Evolutionary conservation across 2,329 filamentous ascomycete genomes (phyloP).

Genomic region (Talaromyces verruculosus): DNA sequence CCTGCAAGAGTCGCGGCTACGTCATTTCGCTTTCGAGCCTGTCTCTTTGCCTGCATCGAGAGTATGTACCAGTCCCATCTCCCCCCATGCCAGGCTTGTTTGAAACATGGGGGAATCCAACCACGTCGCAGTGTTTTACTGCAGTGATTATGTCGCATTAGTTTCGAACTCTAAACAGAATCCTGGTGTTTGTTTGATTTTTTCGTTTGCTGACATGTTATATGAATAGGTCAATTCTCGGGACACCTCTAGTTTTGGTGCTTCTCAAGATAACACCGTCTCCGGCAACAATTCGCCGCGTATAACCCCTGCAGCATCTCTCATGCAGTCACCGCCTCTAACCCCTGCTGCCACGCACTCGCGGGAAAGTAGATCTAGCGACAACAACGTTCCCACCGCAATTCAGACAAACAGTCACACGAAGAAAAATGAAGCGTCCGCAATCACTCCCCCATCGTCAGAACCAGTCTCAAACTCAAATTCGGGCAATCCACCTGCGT

Average conservation of each 20-base stretch:
- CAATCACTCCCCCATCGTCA: constrained; percentile 57
- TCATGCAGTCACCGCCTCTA: constrained; percentile 82
- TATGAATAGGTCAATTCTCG: constrained; percentile 43
- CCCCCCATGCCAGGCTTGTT: neutral
- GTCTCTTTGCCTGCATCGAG: constrained; percentile 71
- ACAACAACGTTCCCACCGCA: constrained; percentile 34
- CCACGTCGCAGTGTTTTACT: neutral
- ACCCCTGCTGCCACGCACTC: constrained; percentile 77
- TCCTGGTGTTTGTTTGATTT: neutral
- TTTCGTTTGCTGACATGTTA: constrained; percentile 1
- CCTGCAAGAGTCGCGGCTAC: constrained; percentile 79
- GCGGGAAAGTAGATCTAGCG: constrained; percentile 49
- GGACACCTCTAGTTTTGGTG: constrained; percentile 61
- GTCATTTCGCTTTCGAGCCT: constrained; percentile 85
- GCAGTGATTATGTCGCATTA: neutral
- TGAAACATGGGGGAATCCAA: neutral
- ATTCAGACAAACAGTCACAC: constrained; percentile 33
- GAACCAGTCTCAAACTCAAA: constrained; percentile 48
- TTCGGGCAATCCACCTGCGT: constrained; percentile 32
- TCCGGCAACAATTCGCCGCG: constrained; percentile 65
- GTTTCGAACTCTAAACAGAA: neutral
- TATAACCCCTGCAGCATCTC: constrained; percentile 65
- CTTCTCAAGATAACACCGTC: constrained; percentile 57
- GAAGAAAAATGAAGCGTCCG: constrained; percentile 30
- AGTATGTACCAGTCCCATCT: constrained; percentile 34